phyloP scores from a whole-genome alignment of 495 filamentous ascomycete genomes.

The Platismatia glauca region DNA sequence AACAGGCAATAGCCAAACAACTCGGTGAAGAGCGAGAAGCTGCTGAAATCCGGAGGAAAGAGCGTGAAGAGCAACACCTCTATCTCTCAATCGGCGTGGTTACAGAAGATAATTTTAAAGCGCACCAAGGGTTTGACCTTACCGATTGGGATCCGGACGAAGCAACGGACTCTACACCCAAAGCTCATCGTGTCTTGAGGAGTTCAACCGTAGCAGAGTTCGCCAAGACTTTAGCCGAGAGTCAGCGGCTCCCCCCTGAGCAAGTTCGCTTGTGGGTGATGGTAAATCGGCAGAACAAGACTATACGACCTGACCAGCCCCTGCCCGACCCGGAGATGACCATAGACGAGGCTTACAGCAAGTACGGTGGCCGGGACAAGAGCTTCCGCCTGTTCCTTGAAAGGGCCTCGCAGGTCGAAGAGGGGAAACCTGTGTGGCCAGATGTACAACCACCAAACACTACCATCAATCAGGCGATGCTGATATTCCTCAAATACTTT shows the following conservation, averaged over 20 bases:
- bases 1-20: conserved; percentile 49
- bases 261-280: conserved; percentile 83
- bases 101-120: conserved; percentile 66
- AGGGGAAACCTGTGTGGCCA: conserved; percentile 63
- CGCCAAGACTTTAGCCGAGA: conserved; percentile 55
- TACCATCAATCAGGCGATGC: conserved; percentile 47
- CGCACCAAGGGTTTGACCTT: conserved; percentile 79
- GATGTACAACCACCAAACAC: conserved; percentile 38
- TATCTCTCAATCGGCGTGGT: conserved; percentile 77
- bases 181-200: conserved; percentile 58
- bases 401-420: conserved; percentile 53
- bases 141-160: conserved; percentile 60
- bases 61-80: conserved; percentile 86
- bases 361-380: conserved; percentile 57
- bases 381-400: conserved; percentile 84
- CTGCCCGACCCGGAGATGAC: conserved; percentile 68
- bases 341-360: conserved; percentile 69
- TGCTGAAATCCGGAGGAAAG: conserved; percentile 64
- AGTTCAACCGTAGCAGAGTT: conserved; percentile 68
- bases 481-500: conserved; percentile 90
- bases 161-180: conserved; percentile 35
- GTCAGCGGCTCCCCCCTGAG: conserved; percentile 49
- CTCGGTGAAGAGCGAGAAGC: conserved; percentile 74
- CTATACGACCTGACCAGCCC: conserved; percentile 78
- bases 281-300: conserved; percentile 98